Evolutionary conservation across 2,329 filamentous ascomycete genomes (phyloP).

Genomic region (Aspergillus flavus): DNA sequence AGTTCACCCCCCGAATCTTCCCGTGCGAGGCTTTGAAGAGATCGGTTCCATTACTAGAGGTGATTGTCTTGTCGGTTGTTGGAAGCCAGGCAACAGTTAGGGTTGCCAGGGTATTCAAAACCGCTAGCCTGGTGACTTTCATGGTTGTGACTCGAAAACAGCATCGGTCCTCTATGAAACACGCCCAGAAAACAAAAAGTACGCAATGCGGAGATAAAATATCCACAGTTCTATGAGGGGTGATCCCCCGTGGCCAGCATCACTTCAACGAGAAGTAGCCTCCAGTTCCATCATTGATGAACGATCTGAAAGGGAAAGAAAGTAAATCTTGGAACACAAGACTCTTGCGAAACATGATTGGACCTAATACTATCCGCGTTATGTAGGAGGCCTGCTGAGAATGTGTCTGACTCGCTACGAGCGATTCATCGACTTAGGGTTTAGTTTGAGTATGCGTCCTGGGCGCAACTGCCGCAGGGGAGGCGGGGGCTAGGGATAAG

Average conservation of each 20-base stretch:
- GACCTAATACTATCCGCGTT: too few species aligned
- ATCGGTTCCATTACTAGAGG: constrained; percentile 26
- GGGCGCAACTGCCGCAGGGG: not conserved
- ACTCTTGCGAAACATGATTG: not conserved
- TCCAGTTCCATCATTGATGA: not conserved
- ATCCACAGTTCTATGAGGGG: not conserved
- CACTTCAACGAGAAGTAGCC: not conserved
- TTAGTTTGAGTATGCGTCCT: not conserved
- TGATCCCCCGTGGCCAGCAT: not conserved
- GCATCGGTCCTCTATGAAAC: not conserved
- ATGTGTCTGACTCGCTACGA: not conserved
- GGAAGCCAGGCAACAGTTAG: constrained; percentile 28
- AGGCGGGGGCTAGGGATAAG: not conserved
- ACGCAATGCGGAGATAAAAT: not conserved
- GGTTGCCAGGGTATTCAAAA: not conserved
- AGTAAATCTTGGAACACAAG: not conserved
- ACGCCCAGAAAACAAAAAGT: not conserved
- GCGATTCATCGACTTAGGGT: not conserved
- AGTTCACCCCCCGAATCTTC: constrained; percentile 60
- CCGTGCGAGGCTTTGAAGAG: constrained; percentile 23
- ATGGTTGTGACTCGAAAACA: not conserved
- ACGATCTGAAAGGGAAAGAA: not conserved
- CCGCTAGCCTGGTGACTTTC: not conserved
- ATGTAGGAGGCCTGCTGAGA: not conserved
- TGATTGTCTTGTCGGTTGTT: constrained; percentile 28